Conservation (phyloP, 495 filamentous ascomycete species). For the Aspergillus panamensis region DNA sequence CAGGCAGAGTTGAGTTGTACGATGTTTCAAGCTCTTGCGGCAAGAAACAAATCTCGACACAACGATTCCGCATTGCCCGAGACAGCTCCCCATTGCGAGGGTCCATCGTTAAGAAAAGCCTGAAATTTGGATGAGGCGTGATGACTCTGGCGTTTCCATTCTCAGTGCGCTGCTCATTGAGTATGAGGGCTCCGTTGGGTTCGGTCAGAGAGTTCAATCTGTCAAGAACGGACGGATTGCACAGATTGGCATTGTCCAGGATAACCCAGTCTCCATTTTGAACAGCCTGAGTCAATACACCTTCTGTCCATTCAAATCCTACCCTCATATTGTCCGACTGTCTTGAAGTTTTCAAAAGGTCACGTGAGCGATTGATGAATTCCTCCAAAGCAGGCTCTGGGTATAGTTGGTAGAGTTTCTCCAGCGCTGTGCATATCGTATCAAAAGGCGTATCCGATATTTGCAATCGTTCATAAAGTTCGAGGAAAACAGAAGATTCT, state of each 20-base stretch:
- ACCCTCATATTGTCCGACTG: conserved; percentile 57
- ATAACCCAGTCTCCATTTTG: conserved; percentile 88
- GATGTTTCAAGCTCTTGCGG: conserved; percentile 27
- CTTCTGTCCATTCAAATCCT: conserved; percentile 95
- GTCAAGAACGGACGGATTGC: conserved; percentile 90
- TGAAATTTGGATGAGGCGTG: conserved; percentile 78
- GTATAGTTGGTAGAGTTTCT: conserved; percentile 29
- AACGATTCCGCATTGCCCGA: conserved; percentile 93
- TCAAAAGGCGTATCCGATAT: conserved; percentile 33
- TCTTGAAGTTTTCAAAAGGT: conserved; percentile 41
- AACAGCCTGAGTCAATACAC: conserved; percentile 81
- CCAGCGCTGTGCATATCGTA: conserved; percentile 33
- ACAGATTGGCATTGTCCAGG: conserved; percentile 95
- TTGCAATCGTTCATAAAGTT: conserved; percentile 36
- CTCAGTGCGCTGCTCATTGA: conserved; percentile 84
- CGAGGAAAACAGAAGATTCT: conserved; percentile 32
- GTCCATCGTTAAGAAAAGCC: conserved; percentile 93
- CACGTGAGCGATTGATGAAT: conserved; percentile 34
- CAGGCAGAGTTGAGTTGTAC: conserved; percentile 25
- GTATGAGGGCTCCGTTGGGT: conserved; percentile 77
- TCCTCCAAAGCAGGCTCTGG: conserved; percentile 31
- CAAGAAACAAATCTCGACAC: conserved; percentile 79
- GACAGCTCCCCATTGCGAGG: conserved; percentile 91
- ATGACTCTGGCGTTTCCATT: conserved; percentile 80
- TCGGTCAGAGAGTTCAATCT: conserved; percentile 92